Evolutionary conservation across 2,329 filamentous ascomycete genomes (phyloP), one percentile per base, ranked within the genome.

Genomic region (Waltergamsia citrina): DNA sequence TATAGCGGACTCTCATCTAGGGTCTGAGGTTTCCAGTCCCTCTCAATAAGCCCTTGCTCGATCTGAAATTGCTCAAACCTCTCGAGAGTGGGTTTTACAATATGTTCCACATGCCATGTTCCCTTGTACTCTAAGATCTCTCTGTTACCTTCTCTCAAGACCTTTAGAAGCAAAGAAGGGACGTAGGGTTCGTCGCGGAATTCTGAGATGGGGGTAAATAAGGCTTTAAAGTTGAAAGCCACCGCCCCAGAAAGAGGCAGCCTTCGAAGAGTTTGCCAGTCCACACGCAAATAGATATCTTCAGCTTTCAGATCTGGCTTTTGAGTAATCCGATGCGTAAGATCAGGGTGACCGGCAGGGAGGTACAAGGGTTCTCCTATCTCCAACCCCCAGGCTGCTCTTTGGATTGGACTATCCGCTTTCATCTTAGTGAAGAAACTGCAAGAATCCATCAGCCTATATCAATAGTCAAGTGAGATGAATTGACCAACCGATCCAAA

Each of bases 161-260:
- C 61, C 55, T 81, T 83, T 3, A 76, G 54, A 3, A 86, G 34
- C 5, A 93, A 51, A 0, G 71, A 72, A 0, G 86, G 86, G 0
- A 94, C 60, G 30, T 76, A 81, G 0, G 82, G 73, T 52, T 94
- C 86, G 37, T 81, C 66, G 3, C 72, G 62, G 37, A 93, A 77
- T 41, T 81, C 75, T 1, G 66, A 52, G 0, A 94, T 53, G 0
- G 82, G 81, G 0, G 85, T 92, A 56, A 93, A 93, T 0, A 92
- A 56, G 0, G 81, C 85, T 50, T 90, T 93, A 71, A 90, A 94
- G 54, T 92, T 93, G 63, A 94, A 94, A 0, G 86, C 72, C 2
- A 94, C 63, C 0, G 71, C 80, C 0, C 74, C 84, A 0, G 81
- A 86, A 0, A 94, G 62, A 0, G 86, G 85, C 0, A 94, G 60